A percentile compares a stretch with the other conserved stretches of the same genome.
These are phyloP conservation scores for Fusarium poae DNA, from an alignment of 2,329 filamentous ascomycete species.

Conservation along the genomic window DNA sequence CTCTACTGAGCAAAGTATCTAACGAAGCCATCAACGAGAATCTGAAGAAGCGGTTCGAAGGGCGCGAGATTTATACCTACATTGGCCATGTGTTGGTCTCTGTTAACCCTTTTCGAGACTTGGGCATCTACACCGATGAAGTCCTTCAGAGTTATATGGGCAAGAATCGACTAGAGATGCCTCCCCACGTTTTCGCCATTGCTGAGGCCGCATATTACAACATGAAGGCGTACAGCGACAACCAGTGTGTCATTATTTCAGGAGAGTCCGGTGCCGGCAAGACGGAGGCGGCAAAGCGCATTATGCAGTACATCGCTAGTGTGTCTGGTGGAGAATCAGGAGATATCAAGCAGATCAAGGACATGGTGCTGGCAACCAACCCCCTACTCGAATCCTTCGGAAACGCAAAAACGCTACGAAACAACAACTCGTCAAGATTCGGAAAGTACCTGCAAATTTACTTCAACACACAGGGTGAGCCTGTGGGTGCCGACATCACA, in stretches of 20 bases:
- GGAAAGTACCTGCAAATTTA: slow-evolving; percentile 98
- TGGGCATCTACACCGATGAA: slow-evolving; percentile 97
- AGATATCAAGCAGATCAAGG: slow-evolving; percentile 96
- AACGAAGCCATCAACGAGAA: slow-evolving; percentile 99
- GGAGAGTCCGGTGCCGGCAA: slow-evolving; percentile 98
- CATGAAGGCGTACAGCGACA: slow-evolving; percentile 99
- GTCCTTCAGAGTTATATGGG: slow-evolving; percentile 95
- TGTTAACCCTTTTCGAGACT: slow-evolving; percentile 96
- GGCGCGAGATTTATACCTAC: slow-evolving; percentile 98
- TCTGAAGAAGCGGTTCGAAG: slow-evolving; percentile 96
- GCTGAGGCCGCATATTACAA: slow-evolving; percentile 98
- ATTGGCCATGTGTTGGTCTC: slow-evolving; percentile 99
- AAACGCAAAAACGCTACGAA: slow-evolving; percentile 96
- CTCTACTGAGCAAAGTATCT: slow-evolving; percentile 96
- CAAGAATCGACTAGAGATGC: slow-evolving; percentile 95
- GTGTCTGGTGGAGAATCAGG: slow-evolving; percentile 88
- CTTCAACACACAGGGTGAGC: slow-evolving; percentile 92
- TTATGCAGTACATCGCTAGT: slow-evolving; percentile 99
- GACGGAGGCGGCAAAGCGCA: slow-evolving; percentile 96
- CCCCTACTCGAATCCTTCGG: slow-evolving; percentile 97
- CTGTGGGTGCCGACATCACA: slow-evolving; percentile 95
- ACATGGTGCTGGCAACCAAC: slow-evolving; percentile 99
- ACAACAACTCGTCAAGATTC: slow-evolving; percentile 99
- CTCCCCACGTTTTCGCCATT: slow-evolving; percentile 96
- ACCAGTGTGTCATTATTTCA: slow-evolving; percentile 99